A percentile compares a stretch with the other conserved stretches of the same genome.
Evolutionary conservation across 2,329 filamentous ascomycete species (phyloP).

Genomic region (Calycina herbarum): DNA sequence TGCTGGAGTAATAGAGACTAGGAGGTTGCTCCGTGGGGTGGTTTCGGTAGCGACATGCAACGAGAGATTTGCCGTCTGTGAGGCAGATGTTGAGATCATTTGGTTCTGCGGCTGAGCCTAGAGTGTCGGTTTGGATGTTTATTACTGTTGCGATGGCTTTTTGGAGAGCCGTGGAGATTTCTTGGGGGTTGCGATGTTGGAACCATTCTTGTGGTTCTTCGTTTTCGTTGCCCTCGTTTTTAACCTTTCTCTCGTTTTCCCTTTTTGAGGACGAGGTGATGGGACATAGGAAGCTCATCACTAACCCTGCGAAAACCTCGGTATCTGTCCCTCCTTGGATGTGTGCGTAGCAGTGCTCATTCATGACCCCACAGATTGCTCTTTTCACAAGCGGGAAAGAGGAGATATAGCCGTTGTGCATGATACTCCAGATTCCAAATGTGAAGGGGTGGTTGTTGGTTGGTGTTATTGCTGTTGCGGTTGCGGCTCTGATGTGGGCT

Average conservation of each 20-base stretch:
- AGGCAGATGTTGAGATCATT: conserved; percentile 54
- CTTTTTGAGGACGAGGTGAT: too few relatives aligned
- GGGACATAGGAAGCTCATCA: conserved; percentile 34
- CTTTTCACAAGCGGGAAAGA: conserved; percentile 49
- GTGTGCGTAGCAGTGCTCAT: conserved; percentile 48
- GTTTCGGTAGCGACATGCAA: conserved; percentile 54
- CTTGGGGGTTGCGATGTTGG: conserved; percentile 41
- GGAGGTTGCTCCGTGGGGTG: conserved; percentile 52
- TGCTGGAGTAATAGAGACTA: conserved; percentile 50
- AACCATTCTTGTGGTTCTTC: conserved; percentile 40
- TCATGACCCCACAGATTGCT: conserved; percentile 45
- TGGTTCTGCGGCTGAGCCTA: conserved; percentile 42
- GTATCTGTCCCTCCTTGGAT: conserved; percentile 53
- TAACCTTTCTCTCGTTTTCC: too few relatives aligned
- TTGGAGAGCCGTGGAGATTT: conserved; percentile 47
- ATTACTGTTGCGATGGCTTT: conserved; percentile 45
- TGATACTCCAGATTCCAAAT: conserved; percentile 54
- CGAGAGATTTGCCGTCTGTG: conserved; percentile 50
- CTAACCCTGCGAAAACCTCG: conserved; percentile 50
- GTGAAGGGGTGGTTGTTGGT: conserved; percentile 57
- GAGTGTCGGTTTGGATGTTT: conserved; percentile 43
- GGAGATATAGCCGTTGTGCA: conserved; percentile 55
- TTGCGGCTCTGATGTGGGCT: conserved; percentile 48
- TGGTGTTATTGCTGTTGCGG: conserved; percentile 39
- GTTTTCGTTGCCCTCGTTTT: too few relatives aligned